phyloP scores from a whole-genome alignment of 75 land plant genomes.

The Sequoiadendron giganteum region DNA sequence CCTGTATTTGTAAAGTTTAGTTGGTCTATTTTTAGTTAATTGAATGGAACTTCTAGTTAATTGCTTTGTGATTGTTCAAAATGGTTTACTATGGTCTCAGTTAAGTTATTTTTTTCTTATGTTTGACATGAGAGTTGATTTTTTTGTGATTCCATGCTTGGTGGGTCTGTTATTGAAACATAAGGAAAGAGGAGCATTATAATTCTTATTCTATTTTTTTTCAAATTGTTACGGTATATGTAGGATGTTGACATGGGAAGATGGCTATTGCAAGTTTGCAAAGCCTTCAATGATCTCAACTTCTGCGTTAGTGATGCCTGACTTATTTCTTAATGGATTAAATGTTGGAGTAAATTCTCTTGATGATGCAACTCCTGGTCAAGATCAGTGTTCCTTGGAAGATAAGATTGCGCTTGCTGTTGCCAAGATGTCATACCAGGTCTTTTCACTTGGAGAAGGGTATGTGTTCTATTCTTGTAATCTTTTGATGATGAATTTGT shows the following conservation, averaged over 20 bases:
- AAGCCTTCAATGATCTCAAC: slow-evolving; percentile 15
- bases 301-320: neutral
- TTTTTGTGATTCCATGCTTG: neutral
- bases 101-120: neutral
- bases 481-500: neutral
- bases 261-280: slow-evolving; percentile 48
- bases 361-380: neutral
- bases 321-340: neutral
- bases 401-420: slow-evolving; percentile 43
- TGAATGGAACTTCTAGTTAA: neutral
- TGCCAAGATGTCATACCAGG: slow-evolving; percentile 52
- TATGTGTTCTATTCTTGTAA: slow-evolving; percentile 16
- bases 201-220: neutral
- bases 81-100: neutral
- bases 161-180: neutral
- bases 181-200: neutral
- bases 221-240: neutral
- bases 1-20: neutral
- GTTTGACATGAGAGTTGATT: neutral
- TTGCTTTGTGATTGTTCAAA: neutral
- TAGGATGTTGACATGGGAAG: slow-evolving; percentile 74
- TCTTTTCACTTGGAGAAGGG: slow-evolving; percentile 68
- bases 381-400: slow-evolving; percentile 10
- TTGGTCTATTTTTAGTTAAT: neutral
- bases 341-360: neutral